These are phyloP conservation scores for Colletotrichum gigasporum DNA, from an alignment of 2,329 filamentous ascomycete species.

Conservation along the genomic window DNA sequence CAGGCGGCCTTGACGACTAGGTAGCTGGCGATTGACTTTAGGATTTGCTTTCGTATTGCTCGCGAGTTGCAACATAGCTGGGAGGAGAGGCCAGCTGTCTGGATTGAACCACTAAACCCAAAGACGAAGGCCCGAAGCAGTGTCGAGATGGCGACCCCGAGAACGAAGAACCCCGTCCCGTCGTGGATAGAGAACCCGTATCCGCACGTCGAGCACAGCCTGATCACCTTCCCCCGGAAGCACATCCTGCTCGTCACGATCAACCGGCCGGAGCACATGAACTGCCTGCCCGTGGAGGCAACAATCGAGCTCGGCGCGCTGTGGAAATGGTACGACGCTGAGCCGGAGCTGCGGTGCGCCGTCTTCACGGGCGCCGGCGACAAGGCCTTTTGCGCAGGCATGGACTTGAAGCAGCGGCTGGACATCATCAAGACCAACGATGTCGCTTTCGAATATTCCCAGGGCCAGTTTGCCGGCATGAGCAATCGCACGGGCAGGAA, in stretches of 20 bases:
- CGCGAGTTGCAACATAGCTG: too few species aligned
- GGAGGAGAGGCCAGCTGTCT: too few species aligned
- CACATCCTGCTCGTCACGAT: conserved; percentile 55
- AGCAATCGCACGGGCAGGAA: conserved; percentile 44
- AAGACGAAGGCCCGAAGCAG: neutral
- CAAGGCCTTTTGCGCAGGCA: conserved; percentile 62
- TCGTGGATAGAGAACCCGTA: conserved; percentile 44
- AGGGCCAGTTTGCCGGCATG: conserved; percentile 46
- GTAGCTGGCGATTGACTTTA: too few species aligned
- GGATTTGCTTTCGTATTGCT: too few species aligned
- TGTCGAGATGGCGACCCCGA: conserved; percentile 34
- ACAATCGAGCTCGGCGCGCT: conserved; percentile 52
- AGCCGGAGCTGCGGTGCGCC: conserved; percentile 57
- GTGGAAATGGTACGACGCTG: conserved; percentile 60
- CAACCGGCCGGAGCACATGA: conserved; percentile 51
- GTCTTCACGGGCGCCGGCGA: conserved; percentile 62
- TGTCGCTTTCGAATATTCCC: conserved; percentile 43
- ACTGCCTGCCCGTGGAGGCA: conserved; percentile 48
- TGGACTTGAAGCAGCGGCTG: conserved; percentile 60
- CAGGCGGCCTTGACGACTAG: too few species aligned
- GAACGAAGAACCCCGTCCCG: conserved; percentile 41
- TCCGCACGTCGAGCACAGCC: conserved; percentile 41
- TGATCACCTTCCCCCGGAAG: conserved; percentile 50
- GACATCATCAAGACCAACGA: conserved; percentile 39
- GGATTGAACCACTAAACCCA: too few species aligned